These are phyloP conservation scores for Amaranthus palmeri DNA, from an alignment of 148 eudicot species.

Conservation along the genomic window DNA sequence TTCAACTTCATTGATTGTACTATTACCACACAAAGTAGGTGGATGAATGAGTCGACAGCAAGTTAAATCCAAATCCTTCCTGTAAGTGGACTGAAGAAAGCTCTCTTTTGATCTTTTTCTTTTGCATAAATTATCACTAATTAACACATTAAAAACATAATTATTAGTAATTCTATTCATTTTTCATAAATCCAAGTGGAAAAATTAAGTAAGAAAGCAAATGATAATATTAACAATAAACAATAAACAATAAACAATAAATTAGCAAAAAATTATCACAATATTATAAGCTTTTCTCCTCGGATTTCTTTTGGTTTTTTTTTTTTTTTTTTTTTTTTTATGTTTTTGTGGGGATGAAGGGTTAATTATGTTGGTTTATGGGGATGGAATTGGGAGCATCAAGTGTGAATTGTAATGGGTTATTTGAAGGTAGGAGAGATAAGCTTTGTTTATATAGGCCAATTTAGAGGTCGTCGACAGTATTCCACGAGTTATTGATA, in stretches of 20 bases:
- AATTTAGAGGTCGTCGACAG: slow-evolving; percentile 17
- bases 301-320: background rate
- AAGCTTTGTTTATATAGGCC: slow-evolving; percentile 29
- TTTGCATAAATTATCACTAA: background rate
- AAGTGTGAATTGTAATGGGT: background rate
- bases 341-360: background rate
- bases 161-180: no score
- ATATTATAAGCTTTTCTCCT: background rate
- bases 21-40: slow-evolving; percentile 45
- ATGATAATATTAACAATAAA: background rate
- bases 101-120: slow-evolving; percentile 38
- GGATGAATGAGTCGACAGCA: slow-evolving; percentile 99
- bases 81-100: slow-evolving; percentile 91
- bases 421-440: slow-evolving; percentile 5
- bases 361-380: background rate
- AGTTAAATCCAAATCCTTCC: slow-evolving; percentile 58
- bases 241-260: background rate
- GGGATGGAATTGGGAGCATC: background rate
- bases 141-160: background rate
- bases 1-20: background rate
- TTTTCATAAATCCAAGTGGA: background rate
- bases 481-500: background rate
- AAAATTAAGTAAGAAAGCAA: background rate
- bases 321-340: background rate
- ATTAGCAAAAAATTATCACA: background rate